These are phyloP conservation scores for Lactarius hengduanensis DNA, from an alignment of 768 basidiomycete genomes.

Conservation along the genomic window DNA sequence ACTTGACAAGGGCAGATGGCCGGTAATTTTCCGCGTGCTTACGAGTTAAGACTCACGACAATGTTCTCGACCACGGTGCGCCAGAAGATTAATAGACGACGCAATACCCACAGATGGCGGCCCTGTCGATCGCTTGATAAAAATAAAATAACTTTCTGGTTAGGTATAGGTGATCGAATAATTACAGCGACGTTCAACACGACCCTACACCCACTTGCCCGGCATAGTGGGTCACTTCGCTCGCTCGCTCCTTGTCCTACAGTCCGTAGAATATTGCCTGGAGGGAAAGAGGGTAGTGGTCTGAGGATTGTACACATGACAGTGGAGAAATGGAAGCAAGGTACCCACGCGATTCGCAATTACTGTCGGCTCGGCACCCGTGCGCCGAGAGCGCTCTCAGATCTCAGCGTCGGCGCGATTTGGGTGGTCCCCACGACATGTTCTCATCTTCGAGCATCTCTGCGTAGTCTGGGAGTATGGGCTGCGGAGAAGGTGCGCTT, in stretches of 20 bases:
- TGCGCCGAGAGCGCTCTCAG: background rate
- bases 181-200: background rate
- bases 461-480: conserved; percentile 19
- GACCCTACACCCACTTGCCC: background rate
- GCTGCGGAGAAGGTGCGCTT: background rate
- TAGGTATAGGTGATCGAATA: background rate
- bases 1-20: background rate
- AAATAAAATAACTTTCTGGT: background rate
- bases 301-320: background rate
- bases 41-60: background rate
- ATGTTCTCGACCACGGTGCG: too few relatives aligned
- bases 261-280: background rate
- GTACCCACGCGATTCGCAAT: background rate
- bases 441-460: conserved; percentile 38
- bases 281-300: background rate
- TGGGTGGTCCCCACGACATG: conserved; percentile 34
- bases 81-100: background rate
- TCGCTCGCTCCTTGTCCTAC: background rate
- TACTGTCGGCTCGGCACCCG: background rate
- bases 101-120: background rate
- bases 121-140: background rate
- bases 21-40: background rate
- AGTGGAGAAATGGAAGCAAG: background rate
- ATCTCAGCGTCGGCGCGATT: conserved; percentile 17
- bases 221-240: background rate